A percentile compares a stretch with the other conserved stretches of the same genome.
Conservation (phyloP, 2,329 filamentous ascomycete genomes). For the Colletotrichum eleusines region DNA sequence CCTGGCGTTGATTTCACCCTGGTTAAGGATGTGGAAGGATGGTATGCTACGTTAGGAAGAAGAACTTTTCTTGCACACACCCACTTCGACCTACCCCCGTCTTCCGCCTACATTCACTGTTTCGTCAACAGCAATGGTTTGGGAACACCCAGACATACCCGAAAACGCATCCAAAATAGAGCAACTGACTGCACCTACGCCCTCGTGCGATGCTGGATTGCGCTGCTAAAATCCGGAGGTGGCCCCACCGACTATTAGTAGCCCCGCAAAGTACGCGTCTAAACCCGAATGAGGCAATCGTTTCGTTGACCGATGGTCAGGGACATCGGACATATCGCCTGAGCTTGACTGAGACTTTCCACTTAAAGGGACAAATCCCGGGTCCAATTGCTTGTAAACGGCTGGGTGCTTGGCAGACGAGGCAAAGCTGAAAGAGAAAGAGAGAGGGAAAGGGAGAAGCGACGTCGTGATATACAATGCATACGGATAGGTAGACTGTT, state of each 20-base stretch:
- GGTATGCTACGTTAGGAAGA: neutral
- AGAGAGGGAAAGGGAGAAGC: neutral
- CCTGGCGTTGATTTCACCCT: neutral
- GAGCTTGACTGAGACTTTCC: conserved; percentile 27
- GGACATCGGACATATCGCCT: conserved; percentile 19
- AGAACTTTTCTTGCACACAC: neutral
- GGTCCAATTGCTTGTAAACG: neutral
- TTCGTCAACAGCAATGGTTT: neutral
- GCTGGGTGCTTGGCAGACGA: neutral
- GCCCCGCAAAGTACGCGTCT: conserved; percentile 19
- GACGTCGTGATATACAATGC: conserved; percentile 11
- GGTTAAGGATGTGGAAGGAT: neutral
- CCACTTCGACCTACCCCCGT: neutral
- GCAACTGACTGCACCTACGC: neutral
- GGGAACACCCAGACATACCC: neutral
- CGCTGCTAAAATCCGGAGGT: neutral
- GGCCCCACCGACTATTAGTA: conserved; percentile 2
- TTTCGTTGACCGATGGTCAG: conserved; percentile 28
- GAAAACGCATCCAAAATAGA: neutral
- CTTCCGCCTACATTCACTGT: neutral
- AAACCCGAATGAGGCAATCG: conserved; percentile 37
- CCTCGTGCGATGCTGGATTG: neutral
- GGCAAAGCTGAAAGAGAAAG: neutral
- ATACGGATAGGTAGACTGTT: conserved; percentile 8
- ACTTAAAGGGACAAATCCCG: neutral